These are phyloP conservation scores for Elaeis oleifera DNA, from an alignment of 202 grass and related monocot species.

Conservation along the genomic window DNA sequence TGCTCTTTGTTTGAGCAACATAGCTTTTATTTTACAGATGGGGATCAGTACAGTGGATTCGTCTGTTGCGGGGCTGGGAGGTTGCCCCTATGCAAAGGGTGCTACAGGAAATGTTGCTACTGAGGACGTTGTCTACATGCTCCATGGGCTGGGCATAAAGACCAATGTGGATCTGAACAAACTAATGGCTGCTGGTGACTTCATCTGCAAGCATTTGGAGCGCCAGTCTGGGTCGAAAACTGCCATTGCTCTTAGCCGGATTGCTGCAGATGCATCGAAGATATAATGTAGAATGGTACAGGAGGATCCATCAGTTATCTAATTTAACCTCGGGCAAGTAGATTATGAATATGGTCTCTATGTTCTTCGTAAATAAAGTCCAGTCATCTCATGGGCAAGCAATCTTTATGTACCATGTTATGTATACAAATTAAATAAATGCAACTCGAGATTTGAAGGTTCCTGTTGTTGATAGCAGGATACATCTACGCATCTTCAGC, in stretches of 20 bases:
- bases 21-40: constrained; percentile 36
- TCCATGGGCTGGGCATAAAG: constrained; percentile 77
- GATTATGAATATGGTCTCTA: too few species aligned
- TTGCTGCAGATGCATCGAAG: constrained; percentile 17
- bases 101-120: constrained; percentile 82
- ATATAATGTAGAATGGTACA: constrained; percentile 1
- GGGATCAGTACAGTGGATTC: constrained; percentile 69
- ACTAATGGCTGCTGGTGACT: constrained; percentile 74
- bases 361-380: too few species aligned
- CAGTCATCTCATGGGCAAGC: too few species aligned
- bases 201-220: constrained; percentile 78
- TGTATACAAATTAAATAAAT: too few species aligned
- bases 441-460: too few species aligned
- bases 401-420: too few species aligned
- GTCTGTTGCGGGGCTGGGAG: constrained; percentile 71
- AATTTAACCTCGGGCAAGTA: too few species aligned
- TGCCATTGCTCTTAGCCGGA: constrained; percentile 42
- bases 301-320: too few species aligned
- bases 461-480: too few species aligned
- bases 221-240: constrained; percentile 65
- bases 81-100: constrained; percentile 80
- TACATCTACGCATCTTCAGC: too few species aligned
- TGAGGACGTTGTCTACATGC: constrained; percentile 82
- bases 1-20: not conserved
- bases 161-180: constrained; percentile 66